Evolutionary conservation across 2,329 filamentous ascomycete species (phyloP).

Genomic region (Metarhizium brunneum): DNA sequence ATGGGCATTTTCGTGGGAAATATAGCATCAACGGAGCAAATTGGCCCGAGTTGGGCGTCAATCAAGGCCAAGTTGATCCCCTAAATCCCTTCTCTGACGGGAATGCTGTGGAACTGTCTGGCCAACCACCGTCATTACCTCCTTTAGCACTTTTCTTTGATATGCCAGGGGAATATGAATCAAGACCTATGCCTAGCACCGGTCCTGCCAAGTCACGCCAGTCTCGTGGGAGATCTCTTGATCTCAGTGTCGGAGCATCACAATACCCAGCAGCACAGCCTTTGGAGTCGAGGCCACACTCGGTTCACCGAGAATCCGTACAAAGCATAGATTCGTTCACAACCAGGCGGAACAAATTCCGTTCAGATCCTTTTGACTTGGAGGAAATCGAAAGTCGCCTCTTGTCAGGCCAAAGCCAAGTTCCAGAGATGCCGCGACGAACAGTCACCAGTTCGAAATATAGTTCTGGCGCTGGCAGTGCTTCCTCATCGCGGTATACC

Average conservation of each 20-base stretch:
- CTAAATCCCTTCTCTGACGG: slow-evolving; percentile 38
- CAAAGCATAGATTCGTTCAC: slow-evolving; percentile 34
- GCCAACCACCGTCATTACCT: slow-evolving; percentile 2
- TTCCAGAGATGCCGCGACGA: slow-evolving; percentile 13
- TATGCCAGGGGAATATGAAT: neutral
- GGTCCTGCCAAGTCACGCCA: slow-evolving; percentile 32
- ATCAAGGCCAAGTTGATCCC: slow-evolving; percentile 5
- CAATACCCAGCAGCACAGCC: slow-evolving; percentile 16
- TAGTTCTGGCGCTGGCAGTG: slow-evolving; percentile 34
- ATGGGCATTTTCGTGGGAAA: neutral
- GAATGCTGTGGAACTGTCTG: slow-evolving; percentile 29
- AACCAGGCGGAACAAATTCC: slow-evolving; percentile 44
- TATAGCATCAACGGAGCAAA: neutral
- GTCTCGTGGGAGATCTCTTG: slow-evolving; percentile 38
- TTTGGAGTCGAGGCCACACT: slow-evolving; percentile 24
- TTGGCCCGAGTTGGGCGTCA: neutral
- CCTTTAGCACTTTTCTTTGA: neutral
- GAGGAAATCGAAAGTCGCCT: slow-evolving; percentile 37
- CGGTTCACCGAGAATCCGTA: slow-evolving; percentile 28
- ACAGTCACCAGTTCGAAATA: slow-evolving; percentile 27
- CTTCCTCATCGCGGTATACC: slow-evolving; percentile 36
- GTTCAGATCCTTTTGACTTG: slow-evolving; percentile 58
- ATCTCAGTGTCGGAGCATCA: slow-evolving; percentile 15
- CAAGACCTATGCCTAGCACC: slow-evolving; percentile 4
- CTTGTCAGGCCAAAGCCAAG: slow-evolving; percentile 9